phyloP scores from a whole-genome alignment of 345 rosid genomes.

The Salix suchowensis region DNA sequence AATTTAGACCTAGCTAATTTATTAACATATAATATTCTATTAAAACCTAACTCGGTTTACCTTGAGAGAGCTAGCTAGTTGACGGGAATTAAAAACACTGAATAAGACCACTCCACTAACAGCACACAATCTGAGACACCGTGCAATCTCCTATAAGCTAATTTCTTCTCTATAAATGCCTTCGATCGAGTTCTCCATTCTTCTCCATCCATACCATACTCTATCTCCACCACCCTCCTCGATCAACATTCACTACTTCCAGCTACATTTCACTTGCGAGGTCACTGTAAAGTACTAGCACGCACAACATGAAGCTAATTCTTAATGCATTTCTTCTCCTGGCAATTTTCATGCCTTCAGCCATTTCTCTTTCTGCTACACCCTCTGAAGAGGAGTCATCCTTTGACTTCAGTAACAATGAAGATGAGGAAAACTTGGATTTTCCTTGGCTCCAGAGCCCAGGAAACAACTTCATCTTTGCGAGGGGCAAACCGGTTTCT shows the following conservation, averaged over 20 bases:
- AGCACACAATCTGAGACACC: neutral
- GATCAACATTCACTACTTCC: neutral
- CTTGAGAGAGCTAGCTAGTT: neutral
- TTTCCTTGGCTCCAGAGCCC: neutral
- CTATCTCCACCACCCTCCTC: neutral
- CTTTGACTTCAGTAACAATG: neutral
- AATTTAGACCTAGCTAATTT: neutral
- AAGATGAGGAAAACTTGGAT: neutral
- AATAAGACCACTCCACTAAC: neutral
- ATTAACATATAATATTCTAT: no score
- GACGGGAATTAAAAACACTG: neutral
- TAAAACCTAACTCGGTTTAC: neutral
- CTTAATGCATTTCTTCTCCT: neutral
- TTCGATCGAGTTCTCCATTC: no score
- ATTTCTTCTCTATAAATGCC: no score
- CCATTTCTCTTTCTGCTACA: neutral
- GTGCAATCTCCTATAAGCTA: neutral
- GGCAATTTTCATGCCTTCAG: constrained; percentile 6
- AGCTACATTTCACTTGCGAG: neutral
- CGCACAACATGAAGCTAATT: constrained; percentile 8
- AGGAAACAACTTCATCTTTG: constrained; percentile 5
- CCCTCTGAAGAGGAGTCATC: neutral
- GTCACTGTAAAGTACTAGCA: neutral
- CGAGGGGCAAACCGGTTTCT: constrained; percentile 22
- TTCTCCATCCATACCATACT: no score